Evolutionary conservation across 2,329 filamentous ascomycete species (phyloP).

Genomic region (Xylogone sp.): DNA sequence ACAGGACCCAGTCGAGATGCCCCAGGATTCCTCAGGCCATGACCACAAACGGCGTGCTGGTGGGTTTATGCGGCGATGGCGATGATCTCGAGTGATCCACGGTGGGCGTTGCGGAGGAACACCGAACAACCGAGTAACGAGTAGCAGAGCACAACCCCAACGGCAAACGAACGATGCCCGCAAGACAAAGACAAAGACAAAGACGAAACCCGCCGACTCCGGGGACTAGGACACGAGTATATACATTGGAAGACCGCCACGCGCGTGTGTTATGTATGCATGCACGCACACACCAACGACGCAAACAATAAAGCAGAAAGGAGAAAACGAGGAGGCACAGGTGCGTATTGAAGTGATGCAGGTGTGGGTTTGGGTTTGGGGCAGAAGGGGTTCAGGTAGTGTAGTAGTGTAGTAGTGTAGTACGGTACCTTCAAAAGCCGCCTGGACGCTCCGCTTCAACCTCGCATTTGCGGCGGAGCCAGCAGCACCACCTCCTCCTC

Average conservation of each 20-base stretch:
- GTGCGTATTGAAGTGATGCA: conserved; percentile 13
- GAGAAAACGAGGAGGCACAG: neutral
- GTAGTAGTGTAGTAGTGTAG: conserved; percentile 1
- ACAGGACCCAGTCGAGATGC: neutral
- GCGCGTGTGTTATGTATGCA: no score
- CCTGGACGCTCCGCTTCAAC: conserved; percentile 56
- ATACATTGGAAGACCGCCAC: no score
- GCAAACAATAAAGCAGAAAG: conserved; percentile 7
- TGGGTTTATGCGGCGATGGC: conserved; percentile 3
- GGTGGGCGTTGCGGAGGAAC: conserved; percentile 1
- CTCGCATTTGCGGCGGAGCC: conserved; percentile 29
- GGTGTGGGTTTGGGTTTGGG: no score
- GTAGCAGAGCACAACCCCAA: neutral
- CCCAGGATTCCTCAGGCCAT: conserved; percentile 8
- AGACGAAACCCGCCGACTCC: no score
- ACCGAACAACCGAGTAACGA: neutral
- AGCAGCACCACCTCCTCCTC: no score
- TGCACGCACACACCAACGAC: no score
- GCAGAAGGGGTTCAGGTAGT: no score
- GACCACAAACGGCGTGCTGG: conserved; percentile 5
- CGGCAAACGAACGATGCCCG: conserved; percentile 8
- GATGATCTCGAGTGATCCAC: conserved; percentile 12
- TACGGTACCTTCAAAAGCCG: conserved; percentile 55
- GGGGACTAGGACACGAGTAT: no score
- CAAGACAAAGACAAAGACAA: conserved; percentile 4